Conservation (phyloP, 805 yeast species). For the Candida palmyrensis region DNA sequence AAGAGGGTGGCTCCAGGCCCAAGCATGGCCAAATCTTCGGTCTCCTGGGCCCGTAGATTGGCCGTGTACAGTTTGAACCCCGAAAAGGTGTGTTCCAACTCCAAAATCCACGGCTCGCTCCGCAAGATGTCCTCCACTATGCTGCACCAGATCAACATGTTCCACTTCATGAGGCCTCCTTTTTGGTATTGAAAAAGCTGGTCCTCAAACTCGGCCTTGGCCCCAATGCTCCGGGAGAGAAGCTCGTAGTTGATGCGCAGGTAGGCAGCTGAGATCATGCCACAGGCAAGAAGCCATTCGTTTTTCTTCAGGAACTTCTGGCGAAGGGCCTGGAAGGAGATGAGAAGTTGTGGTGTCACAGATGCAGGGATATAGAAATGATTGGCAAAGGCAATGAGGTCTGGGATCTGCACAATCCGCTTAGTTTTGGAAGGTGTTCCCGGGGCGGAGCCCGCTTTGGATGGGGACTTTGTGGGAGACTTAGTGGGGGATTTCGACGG, state of each 20-base stretch:
- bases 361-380: conserved; percentile 57
- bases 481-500: conserved; percentile 1
- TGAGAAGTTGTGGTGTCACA: conserved; percentile 45
- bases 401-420: conserved; percentile 26
- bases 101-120: conserved; percentile 59
- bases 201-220: conserved; percentile 42
- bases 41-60: conserved; percentile 7
- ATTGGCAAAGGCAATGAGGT: conserved; percentile 48
- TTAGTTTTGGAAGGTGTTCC: conserved; percentile 7
- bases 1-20: conserved; percentile 30
- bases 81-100: conserved; percentile 41
- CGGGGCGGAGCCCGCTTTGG: background rate
- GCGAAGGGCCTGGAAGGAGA: conserved; percentile 45
- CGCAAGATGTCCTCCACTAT: conserved; percentile 50
- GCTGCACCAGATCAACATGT: conserved; percentile 48
- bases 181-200: conserved; percentile 49
- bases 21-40: conserved; percentile 24
- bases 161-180: conserved; percentile 47
- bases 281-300: conserved; percentile 69
- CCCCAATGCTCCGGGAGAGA: conserved; percentile 43
- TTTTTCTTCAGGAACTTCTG: conserved; percentile 48
- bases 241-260: conserved; percentile 46
- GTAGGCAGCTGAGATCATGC: conserved; percentile 57
- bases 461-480: background rate
- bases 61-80: conserved; percentile 12